Percentiles rank a stretch among this genome's conserved stretches.
Conservation (phyloP, 176 grass and related monocot species). For the Paspalum vaginatum region DNA sequence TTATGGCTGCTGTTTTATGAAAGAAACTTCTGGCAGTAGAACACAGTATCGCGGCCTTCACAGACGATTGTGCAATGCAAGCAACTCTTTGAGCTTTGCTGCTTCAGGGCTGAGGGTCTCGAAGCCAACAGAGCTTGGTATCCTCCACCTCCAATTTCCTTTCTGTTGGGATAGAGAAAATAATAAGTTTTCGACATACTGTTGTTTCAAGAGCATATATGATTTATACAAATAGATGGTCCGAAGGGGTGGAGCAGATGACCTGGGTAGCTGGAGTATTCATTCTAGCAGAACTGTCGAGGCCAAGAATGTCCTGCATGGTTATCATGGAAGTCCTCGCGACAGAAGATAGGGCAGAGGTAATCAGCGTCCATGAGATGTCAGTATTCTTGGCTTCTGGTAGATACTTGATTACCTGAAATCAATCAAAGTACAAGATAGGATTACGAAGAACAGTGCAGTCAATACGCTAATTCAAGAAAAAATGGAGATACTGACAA, state of each 20-base stretch:
- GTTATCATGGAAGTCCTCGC: conserved; percentile 73
- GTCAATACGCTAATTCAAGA: conserved; percentile 12
- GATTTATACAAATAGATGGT: background rate
- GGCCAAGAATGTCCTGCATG: conserved; percentile 86
- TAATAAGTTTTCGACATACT: background rate
- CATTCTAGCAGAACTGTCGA: conserved; percentile 79
- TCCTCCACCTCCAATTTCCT: conserved; percentile 94
- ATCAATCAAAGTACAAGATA: conserved; percentile 10
- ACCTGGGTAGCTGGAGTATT: conserved; percentile 94
- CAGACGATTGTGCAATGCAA: conserved; percentile 64
- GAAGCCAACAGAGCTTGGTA: conserved; percentile 64
- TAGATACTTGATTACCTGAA: conserved; percentile 77
- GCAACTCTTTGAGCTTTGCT: conserved; percentile 62
- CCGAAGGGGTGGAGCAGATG: background rate
- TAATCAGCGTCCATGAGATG: conserved; percentile 74
- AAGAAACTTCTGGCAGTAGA: background rate
- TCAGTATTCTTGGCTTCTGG: conserved; percentile 40
- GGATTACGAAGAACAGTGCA: background rate
- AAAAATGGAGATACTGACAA: conserved; percentile 47
- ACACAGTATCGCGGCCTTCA: conserved; percentile 17
- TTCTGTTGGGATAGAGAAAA: conserved; percentile 46
- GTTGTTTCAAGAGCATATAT: conserved; percentile 9
- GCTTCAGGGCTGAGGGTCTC: conserved; percentile 67
- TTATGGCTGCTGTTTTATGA: conserved; percentile 20
- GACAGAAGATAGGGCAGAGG: conserved; percentile 65